These are phyloP conservation scores for Conoideocrella luteorostrata DNA, from an alignment of 2,329 filamentous ascomycete genomes.

Conservation along the genomic window DNA sequence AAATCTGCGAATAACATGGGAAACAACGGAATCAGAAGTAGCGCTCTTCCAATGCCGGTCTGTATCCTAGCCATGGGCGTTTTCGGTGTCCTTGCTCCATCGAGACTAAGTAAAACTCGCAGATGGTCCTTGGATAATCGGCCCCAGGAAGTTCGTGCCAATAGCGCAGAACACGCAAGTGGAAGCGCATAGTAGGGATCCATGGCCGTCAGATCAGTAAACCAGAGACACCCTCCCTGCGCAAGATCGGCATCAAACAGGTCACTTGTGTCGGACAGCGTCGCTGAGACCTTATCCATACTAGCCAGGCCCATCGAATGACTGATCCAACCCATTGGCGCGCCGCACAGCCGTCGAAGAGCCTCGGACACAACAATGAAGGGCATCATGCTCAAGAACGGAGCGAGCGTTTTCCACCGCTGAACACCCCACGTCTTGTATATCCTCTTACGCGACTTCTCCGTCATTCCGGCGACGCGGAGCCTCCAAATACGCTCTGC, in stretches of 20 bases:
- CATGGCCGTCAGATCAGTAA: slow-evolving; percentile 43
- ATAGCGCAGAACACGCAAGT: slow-evolving; percentile 23
- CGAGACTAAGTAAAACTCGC: slow-evolving; percentile 18
- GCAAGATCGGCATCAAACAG: slow-evolving; percentile 34
- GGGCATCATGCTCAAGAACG: slow-evolving; percentile 36
- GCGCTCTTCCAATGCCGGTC: slow-evolving; percentile 21
- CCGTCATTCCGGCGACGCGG: slow-evolving; percentile 18
- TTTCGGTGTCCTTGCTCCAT: slow-evolving; percentile 10
- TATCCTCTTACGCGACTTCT: slow-evolving; percentile 26
- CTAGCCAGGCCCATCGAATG: slow-evolving; percentile 23
- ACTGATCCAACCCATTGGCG: slow-evolving; percentile 24
- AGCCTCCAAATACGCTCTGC: slow-evolving; percentile 16
- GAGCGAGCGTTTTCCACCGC: slow-evolving; percentile 37
- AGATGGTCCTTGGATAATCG: slow-evolving; percentile 23
- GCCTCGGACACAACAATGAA: slow-evolving; percentile 47
- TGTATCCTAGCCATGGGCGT: slow-evolving; percentile 17
- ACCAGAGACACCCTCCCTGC: slow-evolving; percentile 49
- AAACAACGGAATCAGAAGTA: slow-evolving; percentile 27
- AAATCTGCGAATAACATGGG: slow-evolving; percentile 28
- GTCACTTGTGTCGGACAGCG: slow-evolving; percentile 18
- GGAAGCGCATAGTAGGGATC: slow-evolving; percentile 48
- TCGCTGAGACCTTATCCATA: slow-evolving; percentile 15
- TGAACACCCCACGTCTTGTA: slow-evolving; percentile 36
- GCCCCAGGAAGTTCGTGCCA: slow-evolving; percentile 23
- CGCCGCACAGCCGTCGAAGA: slow-evolving; percentile 38